These are phyloP conservation scores for Gyromitra esculenta DNA, from an alignment of 2,329 filamentous ascomycete genomes.

Conservation along the genomic window DNA sequence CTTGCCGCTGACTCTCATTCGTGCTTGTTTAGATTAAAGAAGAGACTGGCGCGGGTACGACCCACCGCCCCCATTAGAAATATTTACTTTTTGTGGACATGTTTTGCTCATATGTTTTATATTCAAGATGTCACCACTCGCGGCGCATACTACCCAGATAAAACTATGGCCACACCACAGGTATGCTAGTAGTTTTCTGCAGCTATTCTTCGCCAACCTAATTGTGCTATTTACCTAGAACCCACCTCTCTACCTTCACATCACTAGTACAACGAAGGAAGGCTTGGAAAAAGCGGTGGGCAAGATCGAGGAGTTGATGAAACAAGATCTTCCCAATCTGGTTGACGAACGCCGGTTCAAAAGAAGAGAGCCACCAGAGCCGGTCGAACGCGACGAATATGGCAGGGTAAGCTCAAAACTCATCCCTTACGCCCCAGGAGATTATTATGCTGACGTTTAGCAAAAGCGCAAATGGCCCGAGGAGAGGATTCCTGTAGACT, in stretches of 20 bases:
- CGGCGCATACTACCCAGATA: slow-evolving; percentile 96
- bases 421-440: neutral
- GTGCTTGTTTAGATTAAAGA: slow-evolving; percentile 98
- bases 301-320: slow-evolving; percentile 94
- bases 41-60: slow-evolving; percentile 99
- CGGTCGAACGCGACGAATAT: slow-evolving; percentile 87
- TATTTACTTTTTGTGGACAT: slow-evolving; percentile 65
- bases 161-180: slow-evolving; percentile 92
- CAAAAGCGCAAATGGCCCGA: slow-evolving; percentile 96
- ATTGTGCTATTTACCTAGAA: slow-evolving; percentile 67
- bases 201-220: slow-evolving; percentile 4
- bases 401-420: slow-evolving; percentile 73
- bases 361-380: slow-evolving; percentile 77
- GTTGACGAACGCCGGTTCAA: slow-evolving; percentile 94
- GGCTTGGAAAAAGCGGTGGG: slow-evolving; percentile 88
- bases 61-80: slow-evolving; percentile 66
- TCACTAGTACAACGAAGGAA: slow-evolving; percentile 90
- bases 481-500: slow-evolving; percentile 87
- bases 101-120: slow-evolving; percentile 68
- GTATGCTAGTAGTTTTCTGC: slow-evolving; percentile 67
- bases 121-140: slow-evolving; percentile 96
- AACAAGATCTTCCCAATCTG: slow-evolving; percentile 92
- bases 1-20: slow-evolving; percentile 83
- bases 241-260: slow-evolving; percentile 91
- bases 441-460: slow-evolving; percentile 56